Conservation (phyloP, 2,329 filamentous ascomycete genomes). For the Calonectria naviculata region DNA sequence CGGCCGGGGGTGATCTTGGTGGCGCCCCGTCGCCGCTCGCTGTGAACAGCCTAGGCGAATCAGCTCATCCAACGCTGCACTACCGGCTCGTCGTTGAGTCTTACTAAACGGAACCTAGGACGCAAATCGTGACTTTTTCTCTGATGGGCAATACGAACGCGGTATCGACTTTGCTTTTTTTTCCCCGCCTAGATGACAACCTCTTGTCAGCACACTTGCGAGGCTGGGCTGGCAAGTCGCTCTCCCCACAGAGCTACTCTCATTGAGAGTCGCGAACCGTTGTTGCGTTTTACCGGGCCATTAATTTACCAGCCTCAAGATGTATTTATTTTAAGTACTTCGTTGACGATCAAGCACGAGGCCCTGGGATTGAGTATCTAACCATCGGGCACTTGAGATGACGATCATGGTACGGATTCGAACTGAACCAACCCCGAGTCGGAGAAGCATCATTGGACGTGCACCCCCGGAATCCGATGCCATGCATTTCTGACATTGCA, state of each 20-base stretch:
- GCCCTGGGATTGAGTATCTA: not conserved
- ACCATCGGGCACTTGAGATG: not conserved
- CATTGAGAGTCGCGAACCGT: not conserved
- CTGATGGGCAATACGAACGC: not conserved
- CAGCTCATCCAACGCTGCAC: slow-evolving; percentile 17
- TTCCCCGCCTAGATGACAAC: slow-evolving; percentile 5
- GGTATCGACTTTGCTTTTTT: slow-evolving; percentile 8
- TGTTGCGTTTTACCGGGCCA: slow-evolving; percentile 4
- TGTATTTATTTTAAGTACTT: not conserved
- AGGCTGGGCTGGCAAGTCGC: not conserved
- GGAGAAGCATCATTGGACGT: not conserved
- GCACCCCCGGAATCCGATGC: slow-evolving; percentile 2
- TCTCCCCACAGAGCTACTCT: not conserved
- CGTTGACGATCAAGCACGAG: not conserved
- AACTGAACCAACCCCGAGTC: not conserved
- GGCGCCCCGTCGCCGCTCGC: slow-evolving; percentile 25
- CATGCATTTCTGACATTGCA: slow-evolving; percentile 4
- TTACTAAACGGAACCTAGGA: slow-evolving; percentile 4
- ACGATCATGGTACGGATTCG: not conserved
- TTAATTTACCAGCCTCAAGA: not conserved
- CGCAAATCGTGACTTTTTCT: slow-evolving; percentile 9
- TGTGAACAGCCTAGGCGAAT: slow-evolving; percentile 27
- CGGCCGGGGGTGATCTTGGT: slow-evolving; percentile 30
- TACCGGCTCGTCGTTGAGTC: slow-evolving; percentile 34
- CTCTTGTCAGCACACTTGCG: not conserved